Evolutionary conservation across 225 moss, liverwort and hornwort species (phyloP).

Genomic region (Takakia lepidozioides): DNA sequence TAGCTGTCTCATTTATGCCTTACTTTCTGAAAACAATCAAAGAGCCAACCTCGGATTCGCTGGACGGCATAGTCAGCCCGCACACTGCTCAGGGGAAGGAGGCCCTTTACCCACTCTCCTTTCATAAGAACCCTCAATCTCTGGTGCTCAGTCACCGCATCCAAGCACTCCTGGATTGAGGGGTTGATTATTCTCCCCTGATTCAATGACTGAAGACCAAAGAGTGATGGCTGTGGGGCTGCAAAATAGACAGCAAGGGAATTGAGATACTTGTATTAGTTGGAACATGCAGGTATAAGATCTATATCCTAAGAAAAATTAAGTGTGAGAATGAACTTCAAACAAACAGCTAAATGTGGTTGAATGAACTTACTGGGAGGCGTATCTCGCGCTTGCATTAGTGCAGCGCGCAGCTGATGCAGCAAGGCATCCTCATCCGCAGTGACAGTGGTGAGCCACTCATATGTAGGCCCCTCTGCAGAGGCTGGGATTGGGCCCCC

Average conservation of each 20-base stretch:
- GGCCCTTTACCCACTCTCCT: slow-evolving; percentile 98
- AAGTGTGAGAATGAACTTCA: too few relatives aligned
- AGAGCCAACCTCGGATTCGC: slow-evolving; percentile 58
- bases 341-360: too few relatives aligned
- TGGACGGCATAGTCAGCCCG: slow-evolving; percentile 68
- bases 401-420: slow-evolving; percentile 82
- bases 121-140: slow-evolving; percentile 87
- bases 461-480: slow-evolving; percentile 45
- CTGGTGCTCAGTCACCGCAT: slow-evolving; percentile 98
- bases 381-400: slow-evolving; percentile 77
- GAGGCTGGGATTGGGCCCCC: slow-evolving; percentile 32
- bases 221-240: slow-evolving; percentile 56
- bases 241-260: slow-evolving; percentile 26
- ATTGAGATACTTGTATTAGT: too few relatives aligned
- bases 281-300: slow-evolving; percentile 1
- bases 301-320: too few relatives aligned
- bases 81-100: slow-evolving; percentile 70
- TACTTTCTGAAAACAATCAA: too few relatives aligned
- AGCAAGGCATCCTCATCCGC: slow-evolving; percentile 84
- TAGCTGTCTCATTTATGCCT: too few relatives aligned
- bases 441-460: slow-evolving; percentile 78
- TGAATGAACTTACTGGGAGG: slow-evolving; percentile 36
- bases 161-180: slow-evolving; percentile 70
- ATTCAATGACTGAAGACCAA: slow-evolving; percentile 58
- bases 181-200: slow-evolving; percentile 67